Evolutionary conservation across 768 basidiomycete genomes (phyloP).

Genomic region (Chiua virens): DNA sequence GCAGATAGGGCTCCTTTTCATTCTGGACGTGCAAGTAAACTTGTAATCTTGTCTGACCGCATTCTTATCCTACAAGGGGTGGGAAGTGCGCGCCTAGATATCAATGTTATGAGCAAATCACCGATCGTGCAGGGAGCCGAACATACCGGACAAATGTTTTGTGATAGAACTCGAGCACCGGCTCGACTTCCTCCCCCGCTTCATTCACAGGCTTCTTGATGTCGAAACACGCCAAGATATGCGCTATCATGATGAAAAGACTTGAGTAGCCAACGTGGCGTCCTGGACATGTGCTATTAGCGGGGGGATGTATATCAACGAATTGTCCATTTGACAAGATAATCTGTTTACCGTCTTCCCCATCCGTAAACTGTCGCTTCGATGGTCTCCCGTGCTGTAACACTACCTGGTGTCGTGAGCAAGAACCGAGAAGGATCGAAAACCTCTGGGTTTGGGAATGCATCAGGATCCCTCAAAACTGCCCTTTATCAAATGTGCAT

Average conservation of each 20-base stretch:
- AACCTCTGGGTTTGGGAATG: slow-evolving; percentile 19
- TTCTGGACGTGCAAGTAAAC: too few species aligned
- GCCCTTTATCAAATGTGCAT: slow-evolving; percentile 4
- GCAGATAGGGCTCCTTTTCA: too few species aligned
- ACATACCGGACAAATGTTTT: not conserved
- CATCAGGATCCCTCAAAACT: slow-evolving; percentile 17
- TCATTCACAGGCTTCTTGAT: not conserved
- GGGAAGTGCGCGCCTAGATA: too few species aligned
- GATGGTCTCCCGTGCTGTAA: not conserved
- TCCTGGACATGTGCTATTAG: not conserved
- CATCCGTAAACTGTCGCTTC: not conserved
- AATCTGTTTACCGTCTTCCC: not conserved
- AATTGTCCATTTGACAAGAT: too few species aligned
- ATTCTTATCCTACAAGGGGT: too few species aligned
- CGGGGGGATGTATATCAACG: not conserved
- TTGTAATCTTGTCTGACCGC: too few species aligned
- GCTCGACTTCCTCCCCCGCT: not conserved
- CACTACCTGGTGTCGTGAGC: not conserved
- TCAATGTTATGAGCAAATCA: too few species aligned
- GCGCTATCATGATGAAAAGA: not conserved
- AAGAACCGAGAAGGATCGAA: slow-evolving; percentile 24
- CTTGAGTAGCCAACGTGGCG: not conserved
- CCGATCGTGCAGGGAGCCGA: too few species aligned
- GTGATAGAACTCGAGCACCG: not conserved
- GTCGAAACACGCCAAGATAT: not conserved